phyloP scores from a whole-genome alignment of 305 asterid genomes.

The Monarda citriodora region DNA sequence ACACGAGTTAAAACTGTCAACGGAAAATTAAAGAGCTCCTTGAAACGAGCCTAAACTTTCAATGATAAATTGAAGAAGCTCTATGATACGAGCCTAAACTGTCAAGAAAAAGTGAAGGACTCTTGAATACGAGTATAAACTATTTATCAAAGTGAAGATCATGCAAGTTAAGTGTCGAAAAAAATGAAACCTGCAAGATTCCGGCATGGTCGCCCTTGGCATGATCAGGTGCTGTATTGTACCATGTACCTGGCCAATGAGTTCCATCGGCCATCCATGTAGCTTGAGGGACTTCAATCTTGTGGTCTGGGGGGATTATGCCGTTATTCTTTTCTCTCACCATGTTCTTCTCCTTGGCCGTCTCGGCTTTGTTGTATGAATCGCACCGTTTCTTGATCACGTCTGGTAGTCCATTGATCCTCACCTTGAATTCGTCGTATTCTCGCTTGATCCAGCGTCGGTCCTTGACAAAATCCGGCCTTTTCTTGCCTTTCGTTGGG shows the following conservation, averaged over 20 bases:
- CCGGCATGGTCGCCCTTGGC: conserved; percentile 96
- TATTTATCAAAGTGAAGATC: too few relatives aligned
- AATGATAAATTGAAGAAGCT: too few relatives aligned
- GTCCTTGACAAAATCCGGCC: conserved; percentile 90
- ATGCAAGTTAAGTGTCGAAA: too few relatives aligned
- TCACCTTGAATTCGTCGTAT: conserved; percentile 94
- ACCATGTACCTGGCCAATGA: conserved; percentile 99
- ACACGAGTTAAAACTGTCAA: too few relatives aligned
- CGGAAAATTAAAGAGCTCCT: too few relatives aligned
- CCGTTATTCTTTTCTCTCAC: conserved; percentile 54
- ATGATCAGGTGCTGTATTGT: conserved; percentile 58
- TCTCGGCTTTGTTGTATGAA: conserved; percentile 61
- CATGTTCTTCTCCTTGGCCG: conserved; percentile 47
- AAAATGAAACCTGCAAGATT: conserved; percentile 70
- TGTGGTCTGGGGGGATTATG: conserved; percentile 38
- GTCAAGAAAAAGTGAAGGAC: too few relatives aligned
- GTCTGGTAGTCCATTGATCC: conserved; percentile 86
- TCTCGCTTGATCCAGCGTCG: conserved; percentile 98
- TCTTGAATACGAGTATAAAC: too few relatives aligned
- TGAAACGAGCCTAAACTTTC: too few relatives aligned
- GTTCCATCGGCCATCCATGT: conserved; percentile 99
- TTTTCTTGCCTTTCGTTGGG: conserved; percentile 84
- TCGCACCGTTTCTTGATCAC: conserved; percentile 81
- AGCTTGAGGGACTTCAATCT: conserved; percentile 45
- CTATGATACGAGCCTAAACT: too few relatives aligned